Evolutionary conservation across 805 yeast species (phyloP).

Genomic region (Naumovozyma dairenensis): DNA sequence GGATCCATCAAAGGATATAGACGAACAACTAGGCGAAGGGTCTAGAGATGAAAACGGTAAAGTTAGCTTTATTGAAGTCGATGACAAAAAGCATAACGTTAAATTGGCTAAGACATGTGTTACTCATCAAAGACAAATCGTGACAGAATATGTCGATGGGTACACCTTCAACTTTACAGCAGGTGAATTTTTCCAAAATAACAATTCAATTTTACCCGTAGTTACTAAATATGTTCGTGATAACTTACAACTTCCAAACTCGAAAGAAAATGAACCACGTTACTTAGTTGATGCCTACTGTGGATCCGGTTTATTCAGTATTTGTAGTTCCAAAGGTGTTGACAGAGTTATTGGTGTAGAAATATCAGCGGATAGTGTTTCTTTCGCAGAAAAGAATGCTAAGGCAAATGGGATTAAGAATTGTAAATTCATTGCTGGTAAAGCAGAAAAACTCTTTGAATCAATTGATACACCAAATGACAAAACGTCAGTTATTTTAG

Average conservation of each 20-base stretch:
- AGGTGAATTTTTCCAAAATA: slow-evolving; percentile 94
- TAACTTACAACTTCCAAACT: slow-evolving; percentile 44
- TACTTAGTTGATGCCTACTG: slow-evolving; percentile 91
- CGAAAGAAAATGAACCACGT: slow-evolving; percentile 38
- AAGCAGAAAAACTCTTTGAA: slow-evolving; percentile 82
- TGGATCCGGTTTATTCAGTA: slow-evolving; percentile 89
- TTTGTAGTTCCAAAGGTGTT: slow-evolving; percentile 76
- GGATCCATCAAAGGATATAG: slow-evolving; percentile 18
- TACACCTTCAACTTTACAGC: slow-evolving; percentile 80
- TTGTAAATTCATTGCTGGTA: slow-evolving; percentile 79
- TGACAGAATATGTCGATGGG: slow-evolving; percentile 67
- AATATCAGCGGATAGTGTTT: slow-evolving; percentile 81
- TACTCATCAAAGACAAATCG: slow-evolving; percentile 68
- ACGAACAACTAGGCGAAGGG: slow-evolving; percentile 33
- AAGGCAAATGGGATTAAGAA: slow-evolving; percentile 62
- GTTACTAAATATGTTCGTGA: slow-evolving; percentile 75
- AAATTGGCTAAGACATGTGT: slow-evolving; percentile 58
- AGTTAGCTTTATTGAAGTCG: slow-evolving; percentile 29
- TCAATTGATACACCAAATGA: slow-evolving; percentile 65
- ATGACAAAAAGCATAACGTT: slow-evolving; percentile 22
- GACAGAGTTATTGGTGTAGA: slow-evolving; percentile 87
- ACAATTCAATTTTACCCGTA: slow-evolving; percentile 77
- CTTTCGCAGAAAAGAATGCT: slow-evolving; percentile 79
- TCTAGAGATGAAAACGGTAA: slow-evolving; percentile 36
- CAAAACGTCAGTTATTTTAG: slow-evolving; percentile 81